Conservation (phyloP, 495 filamentous ascomycete genomes). For the Aspergillus mulundensis region DNA sequence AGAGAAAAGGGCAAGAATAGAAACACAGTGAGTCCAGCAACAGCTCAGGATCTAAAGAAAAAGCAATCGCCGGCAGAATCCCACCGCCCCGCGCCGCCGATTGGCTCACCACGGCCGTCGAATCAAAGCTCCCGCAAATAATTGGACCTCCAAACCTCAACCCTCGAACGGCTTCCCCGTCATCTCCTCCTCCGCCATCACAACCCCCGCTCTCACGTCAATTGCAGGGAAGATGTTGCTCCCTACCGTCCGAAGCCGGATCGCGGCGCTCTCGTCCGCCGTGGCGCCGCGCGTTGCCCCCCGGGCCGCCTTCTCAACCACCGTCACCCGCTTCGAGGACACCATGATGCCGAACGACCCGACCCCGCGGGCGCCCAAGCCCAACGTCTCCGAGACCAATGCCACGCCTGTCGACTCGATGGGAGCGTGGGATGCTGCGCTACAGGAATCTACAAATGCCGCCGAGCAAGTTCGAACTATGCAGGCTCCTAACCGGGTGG, state of each 20-base stretch:
- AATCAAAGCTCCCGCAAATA: conserved; percentile 18
- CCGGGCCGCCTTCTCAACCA: conserved; percentile 46
- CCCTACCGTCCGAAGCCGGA: conserved; percentile 50
- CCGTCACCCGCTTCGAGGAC: conserved; percentile 47
- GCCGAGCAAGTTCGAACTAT: conserved; percentile 55
- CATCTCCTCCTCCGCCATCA: conserved; percentile 24
- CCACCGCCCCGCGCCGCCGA: conserved; percentile 21
- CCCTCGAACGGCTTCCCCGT: conserved; percentile 17
- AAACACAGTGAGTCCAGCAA: neutral
- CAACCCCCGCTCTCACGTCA: conserved; percentile 6
- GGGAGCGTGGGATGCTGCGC: conserved; percentile 34
- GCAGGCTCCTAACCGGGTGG: conserved; percentile 84
- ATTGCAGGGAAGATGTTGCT: conserved; percentile 19
- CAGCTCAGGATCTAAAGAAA: neutral
- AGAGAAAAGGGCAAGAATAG: neutral
- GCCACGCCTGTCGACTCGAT: conserved; percentile 50
- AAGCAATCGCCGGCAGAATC: conserved; percentile 20
- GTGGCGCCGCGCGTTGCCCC: conserved; percentile 34
- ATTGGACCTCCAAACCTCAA: conserved; percentile 19
- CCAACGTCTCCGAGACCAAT: conserved; percentile 59
- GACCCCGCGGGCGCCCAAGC: conserved; percentile 39
- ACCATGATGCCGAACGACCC: conserved; percentile 52
- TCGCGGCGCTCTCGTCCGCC: conserved; percentile 35
- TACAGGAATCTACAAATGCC: conserved; percentile 57
- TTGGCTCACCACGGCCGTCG: conserved; percentile 18